Base-by-base conservation (phyloP, 257 asterid genomes). In the Striga asiatica region DNA sequence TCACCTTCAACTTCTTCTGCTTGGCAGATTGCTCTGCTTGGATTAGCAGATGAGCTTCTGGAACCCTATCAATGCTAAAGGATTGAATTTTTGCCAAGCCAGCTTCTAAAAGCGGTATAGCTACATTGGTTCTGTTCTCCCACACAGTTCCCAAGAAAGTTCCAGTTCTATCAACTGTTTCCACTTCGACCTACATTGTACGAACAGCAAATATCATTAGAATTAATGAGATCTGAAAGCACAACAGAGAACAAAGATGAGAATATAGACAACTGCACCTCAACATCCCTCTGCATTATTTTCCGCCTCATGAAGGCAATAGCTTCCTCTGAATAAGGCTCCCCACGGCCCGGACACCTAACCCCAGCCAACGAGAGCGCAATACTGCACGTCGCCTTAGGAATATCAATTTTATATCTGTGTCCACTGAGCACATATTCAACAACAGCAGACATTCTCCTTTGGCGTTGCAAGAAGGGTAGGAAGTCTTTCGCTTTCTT, bases 211-310 rank as follows among this genome's bases (percentile, higher is more conserved):
- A 22, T 22, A 22, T 49, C 13, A 49, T 43, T 9, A n/a, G n/a
- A 42, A 39, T n/a, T 12, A 39, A 50, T 37, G 48, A 45, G 69
- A 39, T 37, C 35, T 28, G 42, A 21, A n/a, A 38, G 41, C 50
- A 56, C 12, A 32, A 20, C 0, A 3, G 31, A 61, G 20, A 39
- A 55, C 8, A 4, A 50, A n/a, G 21, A 54, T 11, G 54, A 48
- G 53, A 34, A 23, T 22, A n/a, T 61, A 61, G 22, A 19, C 12
- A 38, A 11, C 22, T 52, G 3, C 76, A 87, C 98, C 93, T 92
- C 99, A 1, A 88, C 94, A 75, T 92, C 99, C 83, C 95, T 92
- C 83, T 92, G 99, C 99, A 92, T 88, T 69, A 92, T 88, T 73
- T 79, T 88, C 67, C 95, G 74, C 78, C 99, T 81, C 99, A 92